Base-by-base conservation (phyloP, 2,329 filamentous ascomycete species). In the Blumeriella jaapii region DNA sequence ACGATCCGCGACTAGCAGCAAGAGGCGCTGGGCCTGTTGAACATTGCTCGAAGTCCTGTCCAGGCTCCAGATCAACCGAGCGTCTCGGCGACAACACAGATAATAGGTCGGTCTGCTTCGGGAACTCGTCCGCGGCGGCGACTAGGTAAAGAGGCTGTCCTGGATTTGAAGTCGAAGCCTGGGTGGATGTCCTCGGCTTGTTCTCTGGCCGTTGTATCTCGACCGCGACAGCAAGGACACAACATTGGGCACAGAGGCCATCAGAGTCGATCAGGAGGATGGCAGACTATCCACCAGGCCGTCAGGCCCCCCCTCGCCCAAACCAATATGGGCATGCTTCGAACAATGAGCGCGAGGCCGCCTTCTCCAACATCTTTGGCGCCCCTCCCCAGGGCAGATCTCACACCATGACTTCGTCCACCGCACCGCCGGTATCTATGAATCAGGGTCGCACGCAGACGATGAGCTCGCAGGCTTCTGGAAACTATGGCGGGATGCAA, bases 281-380 rank as follows among this genome's bases (percentile, higher is more conserved):
- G 76, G 74, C 76, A 56, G 74, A 79, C 57, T 57, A 58, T 47
- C 71, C 78, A 48, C 74, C 76, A 55, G 70, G 71, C 51, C 67
- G 74, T 57, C 69, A 53, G 68, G 74, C 59, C 63, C 70, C 56
- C 59, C 65, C 42, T 31, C 54, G 47, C 44, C 56, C 53, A 34
- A 55, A 51, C 45, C 53, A 55, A 25, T 55, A 56, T 42, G 53
- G 66, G 47, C 47, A 61, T 67, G 55, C 64, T 36, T 63, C 66
- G 45, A 68, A 69, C 55, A 68, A 67, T 54, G 83, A 91, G 62
- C 81, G 91, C 63, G 87, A 98, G 73, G 84, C 85, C 49, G 91
- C 89, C 47, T 98, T 93, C 61, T 85, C 82, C 48, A 89, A 89
- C 62, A 96, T 96, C 56, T 98, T 96, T 58, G 91, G 89, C 50